Evolutionary conservation across 2,329 filamentous ascomycete genomes (phyloP), one percentile per base, ranked within the genome.

Genomic region (Apiospora malaysiana): DNA sequence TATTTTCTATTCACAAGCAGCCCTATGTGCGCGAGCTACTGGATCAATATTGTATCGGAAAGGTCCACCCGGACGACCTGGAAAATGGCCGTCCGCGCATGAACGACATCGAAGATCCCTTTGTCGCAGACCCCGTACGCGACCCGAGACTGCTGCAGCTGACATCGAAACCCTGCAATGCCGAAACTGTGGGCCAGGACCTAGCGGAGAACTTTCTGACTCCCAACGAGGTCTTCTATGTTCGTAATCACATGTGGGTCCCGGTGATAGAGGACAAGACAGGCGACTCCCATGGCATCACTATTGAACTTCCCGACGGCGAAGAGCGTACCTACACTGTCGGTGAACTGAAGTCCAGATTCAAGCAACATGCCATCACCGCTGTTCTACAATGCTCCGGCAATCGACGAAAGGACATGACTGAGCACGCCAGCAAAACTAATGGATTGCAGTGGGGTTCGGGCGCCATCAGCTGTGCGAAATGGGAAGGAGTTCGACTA

Each of bases 1-100:
- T 93, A 69, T 93, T 93, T 77, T 84, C 86, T 66, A 92, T 92
- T 71, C 91, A 93, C 82, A 90, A 92, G 77, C 85, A 86, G 23
- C 83, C 88, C 56, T 88, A 92, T 72, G 89, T 92, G 7, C 85
- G 86, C 71, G 88, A 91, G 68, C 90, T 92, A 51, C 82, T 93
- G 0, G 84, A 88, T n/a, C 85, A 89, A 74, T 93, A 90, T 76
- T 82, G 87, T 37, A 89, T 93, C 66, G 91, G 91, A 40, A 86
- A 85, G 66, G 84, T 93, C 2, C 86, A 92, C 73, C 79, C 81
- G 1, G 83, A 81, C 12, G 91, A 93, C 75, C 84, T 92, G 2
- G 80, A 87, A n/a, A 81, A 90, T 70, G 90, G 89, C 18, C 81
- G 81, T 63, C 86, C 90, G 0, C 82, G 86, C 1, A 82, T 83